Evolutionary conservation across 2,329 filamentous ascomycete genomes (phyloP).

Genomic region (Colletotrichum gigasporum): DNA sequence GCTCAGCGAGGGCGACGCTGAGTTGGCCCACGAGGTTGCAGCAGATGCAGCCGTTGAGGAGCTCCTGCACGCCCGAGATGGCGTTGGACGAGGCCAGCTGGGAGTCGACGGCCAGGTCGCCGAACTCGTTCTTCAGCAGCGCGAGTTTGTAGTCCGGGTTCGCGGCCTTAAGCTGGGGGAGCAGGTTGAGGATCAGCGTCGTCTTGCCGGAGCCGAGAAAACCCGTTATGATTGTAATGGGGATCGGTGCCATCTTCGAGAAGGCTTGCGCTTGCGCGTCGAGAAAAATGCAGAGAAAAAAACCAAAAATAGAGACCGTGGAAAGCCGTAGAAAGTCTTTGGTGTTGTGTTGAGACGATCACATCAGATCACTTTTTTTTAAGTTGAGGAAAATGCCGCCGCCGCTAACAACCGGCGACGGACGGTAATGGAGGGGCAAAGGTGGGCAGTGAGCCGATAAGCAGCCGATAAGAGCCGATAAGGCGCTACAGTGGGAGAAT

Average conservation of each 20-base stretch:
- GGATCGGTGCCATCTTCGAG: constrained; percentile 72
- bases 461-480: constrained; percentile 24
- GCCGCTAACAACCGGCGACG: constrained; percentile 1
- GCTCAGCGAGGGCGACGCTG: constrained; percentile 79
- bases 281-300: not conserved
- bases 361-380: constrained; percentile 19
- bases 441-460: not conserved
- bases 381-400: constrained; percentile 26
- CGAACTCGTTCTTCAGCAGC: constrained; percentile 97
- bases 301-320: not conserved
- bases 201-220: constrained; percentile 98
- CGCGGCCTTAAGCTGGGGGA: constrained; percentile 84
- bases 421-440: constrained; percentile 19
- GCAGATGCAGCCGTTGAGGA: constrained; percentile 98
- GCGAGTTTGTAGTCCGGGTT: constrained; percentile 85
- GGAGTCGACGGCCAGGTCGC: constrained; percentile 91
- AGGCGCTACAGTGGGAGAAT: not conserved
- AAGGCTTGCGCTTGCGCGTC: not conserved
- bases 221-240: constrained; percentile 94
- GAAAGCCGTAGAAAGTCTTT: constrained; percentile 1
- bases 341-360: constrained; percentile 15
- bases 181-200: constrained; percentile 91
- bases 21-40: constrained; percentile 97
- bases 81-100: constrained; percentile 85
- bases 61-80: constrained; percentile 89